Base-by-base conservation (phyloP, 2,329 filamentous ascomycete genomes). In the Fusarium torulosum region DNA sequence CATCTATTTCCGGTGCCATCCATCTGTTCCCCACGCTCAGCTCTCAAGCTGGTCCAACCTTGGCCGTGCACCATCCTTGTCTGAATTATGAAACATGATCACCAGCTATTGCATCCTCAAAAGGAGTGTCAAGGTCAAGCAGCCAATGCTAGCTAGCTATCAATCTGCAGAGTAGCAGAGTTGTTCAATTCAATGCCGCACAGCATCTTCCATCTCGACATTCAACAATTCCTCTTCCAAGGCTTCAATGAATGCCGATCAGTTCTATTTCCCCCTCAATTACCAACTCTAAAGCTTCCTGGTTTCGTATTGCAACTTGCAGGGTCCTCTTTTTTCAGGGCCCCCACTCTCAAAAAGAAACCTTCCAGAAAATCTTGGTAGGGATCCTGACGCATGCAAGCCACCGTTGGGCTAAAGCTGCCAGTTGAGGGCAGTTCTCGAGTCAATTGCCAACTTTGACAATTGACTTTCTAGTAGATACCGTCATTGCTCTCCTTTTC, bases 301-400 rank as follows among this genome's bases (percentile, higher is more conserved):
- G 27, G 27, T 29, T 29, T 29, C 10, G 8, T 29, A 29, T 10
- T 29, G 27, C 27, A 29, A 29, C 27, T 49, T 55, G 41, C 50
- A 64, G 50, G 63, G 57, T 47, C 49, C 64, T 67, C 59, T 46
- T 42, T 35, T 47, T 27, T 41, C 21, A 27, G 44, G 31, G 31
- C 47, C 49, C 59, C 56, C 53, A 21, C 50, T 29, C 41, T 33
- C n/a, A 54, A 54, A 53, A 52, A 53, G 45, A 55, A 57, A 20
- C 25, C 52, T 53, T 67, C 62, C 41, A 54, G 49, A 60, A 63
- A 60, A 57, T 35, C 41, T 53, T 53, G 50, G 37, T 20, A 49
- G 5, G 11, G 25, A 21, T 42, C 50, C 43, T 43, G 56, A 40
- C 21, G 25, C 51, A 56, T 46, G 20, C 40, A 40, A 45, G 31